A percentile compares a stretch with the other conserved stretches of the same genome.
phyloP scores from a whole-genome alignment of 192 early-diverging fungal species.

The Backusella tarrabulga region DNA sequence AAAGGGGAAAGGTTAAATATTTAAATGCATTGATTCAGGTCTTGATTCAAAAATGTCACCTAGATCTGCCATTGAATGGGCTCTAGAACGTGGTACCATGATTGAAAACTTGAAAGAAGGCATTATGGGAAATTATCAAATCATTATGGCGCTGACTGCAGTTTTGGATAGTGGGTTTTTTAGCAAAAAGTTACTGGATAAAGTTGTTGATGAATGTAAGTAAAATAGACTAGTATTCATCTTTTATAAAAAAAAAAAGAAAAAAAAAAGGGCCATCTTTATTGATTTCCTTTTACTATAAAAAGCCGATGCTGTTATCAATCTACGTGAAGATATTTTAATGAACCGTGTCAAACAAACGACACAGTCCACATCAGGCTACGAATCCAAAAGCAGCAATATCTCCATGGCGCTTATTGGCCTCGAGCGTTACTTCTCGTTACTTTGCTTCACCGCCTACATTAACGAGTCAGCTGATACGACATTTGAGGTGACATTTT shows the following conservation, averaged over 20 bases:
- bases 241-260: neutral
- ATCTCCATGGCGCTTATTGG: slow-evolving; percentile 48
- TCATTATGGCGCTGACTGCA: slow-evolving; percentile 40
- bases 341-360: slow-evolving; percentile 56
- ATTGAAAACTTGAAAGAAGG: slow-evolving; percentile 55
- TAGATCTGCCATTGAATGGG: slow-evolving; percentile 56
- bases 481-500: slow-evolving; percentile 27
- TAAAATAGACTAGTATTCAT: neutral
- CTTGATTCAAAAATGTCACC: slow-evolving; percentile 40
- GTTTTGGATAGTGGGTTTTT: slow-evolving; percentile 46
- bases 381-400: slow-evolving; percentile 8
- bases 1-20: neutral
- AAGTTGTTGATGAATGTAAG: slow-evolving; percentile 50
- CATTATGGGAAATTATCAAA: slow-evolving; percentile 56
- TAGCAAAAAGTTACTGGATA: slow-evolving; percentile 51
- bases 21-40: slow-evolving; percentile 10
- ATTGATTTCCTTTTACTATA: neutral
- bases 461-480: slow-evolving; percentile 37
- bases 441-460: slow-evolving; percentile 55
- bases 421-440: slow-evolving; percentile 59
- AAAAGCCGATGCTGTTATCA: slow-evolving; percentile 51
- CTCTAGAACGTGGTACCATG: slow-evolving; percentile 45
- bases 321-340: slow-evolving; percentile 58
- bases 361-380: slow-evolving; percentile 18
- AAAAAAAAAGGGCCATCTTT: neutral